These are phyloP conservation scores for Paramecium primaurelia DNA, from an alignment of 73 alveolate species.

Conservation along the genomic window DNA sequence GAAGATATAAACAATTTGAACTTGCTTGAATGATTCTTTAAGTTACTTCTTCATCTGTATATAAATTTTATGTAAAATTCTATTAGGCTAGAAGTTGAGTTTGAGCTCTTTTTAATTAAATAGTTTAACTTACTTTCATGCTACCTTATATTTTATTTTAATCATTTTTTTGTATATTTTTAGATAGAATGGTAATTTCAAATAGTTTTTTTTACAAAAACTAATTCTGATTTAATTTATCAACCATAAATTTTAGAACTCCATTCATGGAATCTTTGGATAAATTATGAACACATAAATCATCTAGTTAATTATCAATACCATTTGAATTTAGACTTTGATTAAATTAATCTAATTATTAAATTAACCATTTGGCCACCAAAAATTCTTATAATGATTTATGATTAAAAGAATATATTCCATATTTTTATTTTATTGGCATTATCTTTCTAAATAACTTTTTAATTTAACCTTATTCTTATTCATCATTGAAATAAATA, in stretches of 20 bases:
- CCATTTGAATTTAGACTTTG: not conserved
- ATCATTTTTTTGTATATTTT: not conserved
- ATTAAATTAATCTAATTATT: not conserved
- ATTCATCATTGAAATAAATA: not conserved
- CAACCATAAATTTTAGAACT: not conserved
- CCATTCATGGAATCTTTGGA: not conserved
- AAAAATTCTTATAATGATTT: conserved; percentile 35
- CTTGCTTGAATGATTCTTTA: not conserved
- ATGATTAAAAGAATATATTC: not conserved
- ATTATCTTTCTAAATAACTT: not conserved
- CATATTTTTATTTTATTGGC: not conserved
- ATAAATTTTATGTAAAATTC: not conserved
- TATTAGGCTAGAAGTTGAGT: not conserved
- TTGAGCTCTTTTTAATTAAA: not conserved
- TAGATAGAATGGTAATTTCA: not conserved
- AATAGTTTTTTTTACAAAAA: not conserved
- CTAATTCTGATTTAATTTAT: not conserved
- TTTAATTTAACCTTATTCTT: not conserved
- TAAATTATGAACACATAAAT: not conserved
- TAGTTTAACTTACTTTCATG: not conserved
- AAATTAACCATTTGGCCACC: not conserved
- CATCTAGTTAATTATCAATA: not conserved
- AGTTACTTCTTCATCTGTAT: not conserved
- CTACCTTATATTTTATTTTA: not conserved
- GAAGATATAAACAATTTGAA: not conserved